Conservation (phyloP, 495 filamentous ascomycete species). For the Neurospora sp. region DNA sequence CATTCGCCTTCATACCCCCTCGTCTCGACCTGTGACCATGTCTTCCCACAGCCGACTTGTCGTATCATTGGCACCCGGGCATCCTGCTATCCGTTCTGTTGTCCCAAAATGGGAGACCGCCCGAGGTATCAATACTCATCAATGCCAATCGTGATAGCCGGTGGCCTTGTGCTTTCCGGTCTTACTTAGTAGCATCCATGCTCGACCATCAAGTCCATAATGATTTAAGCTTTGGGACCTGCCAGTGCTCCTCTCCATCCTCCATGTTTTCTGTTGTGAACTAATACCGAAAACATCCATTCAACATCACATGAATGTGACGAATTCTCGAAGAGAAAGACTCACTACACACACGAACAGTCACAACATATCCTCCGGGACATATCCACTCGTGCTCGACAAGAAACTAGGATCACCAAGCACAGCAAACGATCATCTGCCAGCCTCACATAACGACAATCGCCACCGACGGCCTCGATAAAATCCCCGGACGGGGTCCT, state of each 20-base stretch:
- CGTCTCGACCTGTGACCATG: background rate
- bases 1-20: background rate
- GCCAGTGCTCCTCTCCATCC: background rate
- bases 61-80: background rate
- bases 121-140: background rate
- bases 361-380: background rate
- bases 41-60: background rate
- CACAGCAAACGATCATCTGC: background rate
- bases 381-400: background rate
- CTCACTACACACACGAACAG: background rate
- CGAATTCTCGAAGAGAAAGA: background rate
- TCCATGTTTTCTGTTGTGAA: background rate
- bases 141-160: background rate
- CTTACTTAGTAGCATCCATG: background rate
- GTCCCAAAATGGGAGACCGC: background rate
- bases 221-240: background rate
- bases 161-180: background rate
- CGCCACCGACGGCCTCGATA: background rate
- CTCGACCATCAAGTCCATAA: background rate
- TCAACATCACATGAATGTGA: background rate
- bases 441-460: background rate
- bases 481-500: background rate
- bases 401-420: background rate
- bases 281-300: background rate
- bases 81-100: background rate